Evolutionary conservation across 345 rosid species (phyloP).

Genomic region (Murraya paniculata): DNA sequence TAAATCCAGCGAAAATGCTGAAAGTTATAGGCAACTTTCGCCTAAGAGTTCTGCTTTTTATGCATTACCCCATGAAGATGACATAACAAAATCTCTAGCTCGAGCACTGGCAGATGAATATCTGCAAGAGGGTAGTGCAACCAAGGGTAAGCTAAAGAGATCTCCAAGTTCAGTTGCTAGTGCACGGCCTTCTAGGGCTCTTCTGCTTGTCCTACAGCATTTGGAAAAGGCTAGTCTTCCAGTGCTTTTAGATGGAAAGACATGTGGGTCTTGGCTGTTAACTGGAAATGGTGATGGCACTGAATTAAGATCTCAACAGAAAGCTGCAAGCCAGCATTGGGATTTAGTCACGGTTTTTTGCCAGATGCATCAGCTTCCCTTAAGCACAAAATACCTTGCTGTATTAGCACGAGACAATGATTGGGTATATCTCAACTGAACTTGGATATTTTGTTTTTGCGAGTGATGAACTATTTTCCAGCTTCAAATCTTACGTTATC

Average conservation of each 20-base stretch:
- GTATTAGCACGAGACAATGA: conserved; percentile 93
- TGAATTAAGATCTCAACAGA: conserved; percentile 81
- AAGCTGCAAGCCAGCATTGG: conserved; percentile 87
- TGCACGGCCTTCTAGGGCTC: conserved; percentile 52
- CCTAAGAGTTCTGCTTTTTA: conserved; percentile 62
- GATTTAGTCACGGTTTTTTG: conserved; percentile 84
- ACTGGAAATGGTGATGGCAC: conserved; percentile 86
- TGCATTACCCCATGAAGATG: conserved; percentile 48
- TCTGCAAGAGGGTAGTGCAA: conserved; percentile 45
- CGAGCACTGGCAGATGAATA: conserved; percentile 86
- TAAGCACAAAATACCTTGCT: conserved; percentile 91
- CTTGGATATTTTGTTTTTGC: conserved; percentile 2
- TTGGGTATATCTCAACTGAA: conserved; percentile 61
- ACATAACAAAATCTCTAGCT: conserved; percentile 74
- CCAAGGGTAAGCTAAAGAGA: conserved; percentile 42
- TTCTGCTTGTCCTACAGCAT: conserved; percentile 76
- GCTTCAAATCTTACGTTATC: conserved; percentile 22
- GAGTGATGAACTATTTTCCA: conserved; percentile 5
- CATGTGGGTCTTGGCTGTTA: conserved; percentile 91
- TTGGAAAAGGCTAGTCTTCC: conserved; percentile 98
- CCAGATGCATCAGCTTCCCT: conserved; percentile 86
- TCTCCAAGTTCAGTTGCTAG: conserved; percentile 28
- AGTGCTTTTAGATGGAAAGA: conserved; percentile 50
- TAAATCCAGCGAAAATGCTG: conserved; percentile 46
- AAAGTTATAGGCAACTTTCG: conserved; percentile 45